Base-by-base conservation (phyloP, 2,329 filamentous ascomycete species). In the Fusarium udum region DNA sequence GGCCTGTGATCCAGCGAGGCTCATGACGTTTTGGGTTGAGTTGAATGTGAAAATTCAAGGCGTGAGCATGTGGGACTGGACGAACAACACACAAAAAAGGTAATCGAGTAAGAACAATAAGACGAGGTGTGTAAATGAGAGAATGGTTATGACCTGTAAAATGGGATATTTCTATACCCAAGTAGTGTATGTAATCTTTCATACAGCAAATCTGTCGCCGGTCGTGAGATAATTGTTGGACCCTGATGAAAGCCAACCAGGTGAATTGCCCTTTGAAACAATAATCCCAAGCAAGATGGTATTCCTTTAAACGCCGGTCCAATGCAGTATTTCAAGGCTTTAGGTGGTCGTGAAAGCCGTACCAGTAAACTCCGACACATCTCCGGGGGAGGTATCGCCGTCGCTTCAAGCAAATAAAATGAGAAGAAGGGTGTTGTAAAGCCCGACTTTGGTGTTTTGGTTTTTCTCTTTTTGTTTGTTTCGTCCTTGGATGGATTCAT, bases 221-320 rank as follows among this genome's bases (percentile, higher is more conserved):
- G 39, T 52, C 52, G 46, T 22, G 51, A 67, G 43, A 37, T 58
- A 49, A 12, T 36, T 61, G 53, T 49, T 55, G 49, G 26, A 48
- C 37, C 52, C 45, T 46, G 26, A 58, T n/a, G 36, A 36, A 53
- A 42, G 46, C 48, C 34, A 49, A 56, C 34, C 56, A 58, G 48
- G 60, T n/a, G 49, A 45, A 42, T 58, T 64, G 18, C 24, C 45
- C 59, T 45, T 63, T 53, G 57, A 65, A 69, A 56, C 51, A 53
- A 70, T 49, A 58, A 57, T 62, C 42, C 45, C 52, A 56, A 61
- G 46, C 51, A 69, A 60, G 24, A 36, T 74, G 72, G 72, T 74
- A 74, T 74, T 36, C 72, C 72, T 56, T 70, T 67, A 46, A 75
- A 74, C 72, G 72, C 72, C 72, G 60, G 70, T 60, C 72, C 69